Evolutionary conservation across 257 asterid species (phyloP).

Genomic region (Ligustrum vulgare): DNA sequence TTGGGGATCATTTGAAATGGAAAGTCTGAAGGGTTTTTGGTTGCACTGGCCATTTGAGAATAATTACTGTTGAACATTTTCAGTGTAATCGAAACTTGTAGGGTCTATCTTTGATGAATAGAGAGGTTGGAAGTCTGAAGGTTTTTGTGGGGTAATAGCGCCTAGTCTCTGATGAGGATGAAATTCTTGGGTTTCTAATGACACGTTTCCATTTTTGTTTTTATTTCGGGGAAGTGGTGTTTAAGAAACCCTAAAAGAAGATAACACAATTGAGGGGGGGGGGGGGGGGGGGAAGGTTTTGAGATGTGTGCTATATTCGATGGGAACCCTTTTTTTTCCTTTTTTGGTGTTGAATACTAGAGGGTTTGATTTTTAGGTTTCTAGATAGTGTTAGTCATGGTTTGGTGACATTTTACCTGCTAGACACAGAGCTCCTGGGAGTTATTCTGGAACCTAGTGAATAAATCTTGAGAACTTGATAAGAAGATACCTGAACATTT

Average conservation of each 20-base stretch:
- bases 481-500: constrained; percentile 11
- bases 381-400: neutral
- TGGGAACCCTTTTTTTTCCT: neutral
- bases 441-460: constrained; percentile 11
- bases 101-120: neutral
- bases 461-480: neutral
- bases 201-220: neutral
- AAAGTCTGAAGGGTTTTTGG: neutral
- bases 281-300: neutral
- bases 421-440: neutral
- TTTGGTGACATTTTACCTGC: neutral
- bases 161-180: neutral
- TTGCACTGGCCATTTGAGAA: neutral
- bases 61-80: neutral
- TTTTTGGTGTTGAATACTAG: neutral
- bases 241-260: neutral
- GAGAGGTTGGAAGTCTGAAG: neutral
- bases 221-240: neutral
- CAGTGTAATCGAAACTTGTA: neutral
- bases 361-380: neutral
- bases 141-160: neutral
- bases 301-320: neutral
- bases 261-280: neutral
- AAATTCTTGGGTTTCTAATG: neutral
- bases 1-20: neutral